A percentile compares a stretch with the other conserved stretches of the same genome.
Evolutionary conservation across 1,284 basidiomycete genomes (phyloP).

Genomic region (Moniliella sp.): DNA sequence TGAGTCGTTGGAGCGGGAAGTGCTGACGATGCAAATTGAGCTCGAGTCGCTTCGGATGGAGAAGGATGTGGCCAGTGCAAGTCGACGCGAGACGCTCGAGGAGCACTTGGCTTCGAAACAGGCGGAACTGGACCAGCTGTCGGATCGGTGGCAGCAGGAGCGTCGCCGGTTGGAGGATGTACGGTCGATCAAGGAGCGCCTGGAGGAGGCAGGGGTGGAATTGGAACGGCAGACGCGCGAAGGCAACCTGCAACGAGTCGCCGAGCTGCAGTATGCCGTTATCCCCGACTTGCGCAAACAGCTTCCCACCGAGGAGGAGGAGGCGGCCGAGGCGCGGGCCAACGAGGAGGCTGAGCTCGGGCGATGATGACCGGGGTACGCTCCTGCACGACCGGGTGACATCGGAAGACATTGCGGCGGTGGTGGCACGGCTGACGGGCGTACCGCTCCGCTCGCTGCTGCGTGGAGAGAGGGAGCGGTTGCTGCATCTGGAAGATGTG

Average conservation of each 20-base stretch:
- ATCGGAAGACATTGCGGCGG: conserved; percentile 63
- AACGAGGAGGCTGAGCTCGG: background rate
- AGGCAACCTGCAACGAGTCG: conserved; percentile 57
- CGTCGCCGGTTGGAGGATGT: conserved; percentile 52
- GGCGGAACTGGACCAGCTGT: no score
- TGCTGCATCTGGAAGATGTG: conserved; percentile 68
- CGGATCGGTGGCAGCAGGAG: conserved; percentile 54
- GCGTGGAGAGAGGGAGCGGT: conserved; percentile 64
- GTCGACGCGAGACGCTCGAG: conserved; percentile 50
- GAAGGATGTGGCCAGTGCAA: conserved; percentile 55
- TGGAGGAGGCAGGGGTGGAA: conserved; percentile 66
- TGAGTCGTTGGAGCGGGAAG: conserved; percentile 58
- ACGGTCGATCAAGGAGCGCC: conserved; percentile 53
- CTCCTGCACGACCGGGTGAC: conserved; percentile 68
- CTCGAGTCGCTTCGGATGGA: conserved; percentile 72
- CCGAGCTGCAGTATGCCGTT: conserved; percentile 55
- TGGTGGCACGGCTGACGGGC: conserved; percentile 70
- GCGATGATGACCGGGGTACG: conserved; percentile 1
- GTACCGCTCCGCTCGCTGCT: conserved; percentile 72
- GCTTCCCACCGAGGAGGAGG: conserved; percentile 49
- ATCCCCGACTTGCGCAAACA: conserved; percentile 60
- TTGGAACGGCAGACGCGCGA: conserved; percentile 68
- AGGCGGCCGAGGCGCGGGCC: conserved; percentile 13
- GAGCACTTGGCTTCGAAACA: conserved; percentile 11
- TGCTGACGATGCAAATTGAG: conserved; percentile 64